A percentile compares a stretch with the other conserved stretches of the same genome.
These are phyloP conservation scores for cucumber (Cucumis sativus) DNA, from an alignment of 306 rosid species.

Conservation along the genomic window DNA sequence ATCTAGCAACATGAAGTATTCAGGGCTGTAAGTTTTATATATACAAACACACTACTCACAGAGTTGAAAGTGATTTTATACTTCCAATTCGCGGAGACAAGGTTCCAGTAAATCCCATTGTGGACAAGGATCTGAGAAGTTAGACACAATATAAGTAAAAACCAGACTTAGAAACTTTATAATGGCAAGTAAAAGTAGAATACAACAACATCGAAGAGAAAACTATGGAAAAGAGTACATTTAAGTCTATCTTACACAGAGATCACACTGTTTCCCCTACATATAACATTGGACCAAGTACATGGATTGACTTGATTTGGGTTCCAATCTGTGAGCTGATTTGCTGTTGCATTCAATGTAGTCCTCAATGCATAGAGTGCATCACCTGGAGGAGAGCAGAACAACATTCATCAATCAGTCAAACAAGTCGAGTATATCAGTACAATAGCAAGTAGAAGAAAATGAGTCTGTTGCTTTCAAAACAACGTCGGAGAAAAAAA, in stretches of 20 bases:
- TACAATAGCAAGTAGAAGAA: background rate
- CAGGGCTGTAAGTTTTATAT: background rate
- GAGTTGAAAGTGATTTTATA: conserved; percentile 42
- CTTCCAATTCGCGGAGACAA: conserved; percentile 67
- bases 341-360: conserved; percentile 48
- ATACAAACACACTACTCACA: conserved; percentile 46
- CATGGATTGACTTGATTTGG: conserved; percentile 86
- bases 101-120: conserved; percentile 69
- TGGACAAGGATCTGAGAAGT: conserved; percentile 65
- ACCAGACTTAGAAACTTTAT: conserved; percentile 1
- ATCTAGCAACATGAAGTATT: background rate
- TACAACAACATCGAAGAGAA: background rate
- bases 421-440: conserved; percentile 7
- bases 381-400: conserved; percentile 51
- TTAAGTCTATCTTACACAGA: conserved; percentile 57
- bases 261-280: conserved; percentile 36
- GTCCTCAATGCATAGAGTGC: conserved; percentile 51
- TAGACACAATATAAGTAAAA: conserved; percentile 13
- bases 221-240: conserved; percentile 1
- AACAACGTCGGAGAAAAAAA: background rate
- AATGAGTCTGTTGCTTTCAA: background rate
- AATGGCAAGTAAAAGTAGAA: conserved; percentile 9
- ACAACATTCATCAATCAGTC: conserved; percentile 11
- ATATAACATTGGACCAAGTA: conserved; percentile 78
- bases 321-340: conserved; percentile 82